Evolutionary conservation across 768 basidiomycete genomes (phyloP).

Genomic region (Boletus reticulatus): DNA sequence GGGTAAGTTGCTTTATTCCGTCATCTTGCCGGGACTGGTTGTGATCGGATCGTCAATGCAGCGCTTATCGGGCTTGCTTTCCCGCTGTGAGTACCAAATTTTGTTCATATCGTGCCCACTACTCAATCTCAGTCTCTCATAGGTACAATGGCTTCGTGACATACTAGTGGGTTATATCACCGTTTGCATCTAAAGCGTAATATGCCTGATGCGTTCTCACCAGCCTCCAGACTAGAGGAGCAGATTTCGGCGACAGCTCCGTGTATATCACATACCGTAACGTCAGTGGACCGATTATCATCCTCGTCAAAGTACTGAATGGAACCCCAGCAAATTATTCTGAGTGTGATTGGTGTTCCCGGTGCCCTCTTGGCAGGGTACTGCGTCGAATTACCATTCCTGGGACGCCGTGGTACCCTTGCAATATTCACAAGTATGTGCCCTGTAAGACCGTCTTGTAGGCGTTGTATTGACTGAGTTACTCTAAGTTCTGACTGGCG

Average conservation of each 20-base stretch:
- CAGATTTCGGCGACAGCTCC: slow-evolving; percentile 67
- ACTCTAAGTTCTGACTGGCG: slow-evolving; percentile 45
- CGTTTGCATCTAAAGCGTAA: not conserved
- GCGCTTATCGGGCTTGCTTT: slow-evolving; percentile 77
- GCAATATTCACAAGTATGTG: slow-evolving; percentile 45
- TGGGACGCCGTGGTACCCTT: slow-evolving; percentile 56
- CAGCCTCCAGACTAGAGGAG: slow-evolving; percentile 64
- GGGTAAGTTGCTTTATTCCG: slow-evolving; percentile 32
- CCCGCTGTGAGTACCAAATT: slow-evolving; percentile 46
- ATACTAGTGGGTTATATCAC: slow-evolving; percentile 39
- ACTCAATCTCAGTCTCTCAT: slow-evolving; percentile 1
- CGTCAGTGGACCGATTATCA: slow-evolving; percentile 29
- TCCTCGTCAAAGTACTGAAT: slow-evolving; percentile 6
- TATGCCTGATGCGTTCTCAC: not conserved
- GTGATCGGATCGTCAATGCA: slow-evolving; percentile 23
- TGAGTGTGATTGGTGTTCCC: slow-evolving; percentile 56
- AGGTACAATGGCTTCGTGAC: slow-evolving; percentile 54
- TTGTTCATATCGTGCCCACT: not conserved
- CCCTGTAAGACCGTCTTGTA: not conserved
- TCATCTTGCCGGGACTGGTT: not conserved
- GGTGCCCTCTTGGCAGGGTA: slow-evolving; percentile 56
- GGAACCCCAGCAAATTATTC: slow-evolving; percentile 45
- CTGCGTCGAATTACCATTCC: slow-evolving; percentile 46
- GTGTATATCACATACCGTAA: slow-evolving; percentile 74
- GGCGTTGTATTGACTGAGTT: not conserved